A percentile compares a stretch with the other conserved stretches of the same genome.
phyloP scores from a whole-genome alignment of 345 rosid species.

The Excoecaria agallocha region DNA sequence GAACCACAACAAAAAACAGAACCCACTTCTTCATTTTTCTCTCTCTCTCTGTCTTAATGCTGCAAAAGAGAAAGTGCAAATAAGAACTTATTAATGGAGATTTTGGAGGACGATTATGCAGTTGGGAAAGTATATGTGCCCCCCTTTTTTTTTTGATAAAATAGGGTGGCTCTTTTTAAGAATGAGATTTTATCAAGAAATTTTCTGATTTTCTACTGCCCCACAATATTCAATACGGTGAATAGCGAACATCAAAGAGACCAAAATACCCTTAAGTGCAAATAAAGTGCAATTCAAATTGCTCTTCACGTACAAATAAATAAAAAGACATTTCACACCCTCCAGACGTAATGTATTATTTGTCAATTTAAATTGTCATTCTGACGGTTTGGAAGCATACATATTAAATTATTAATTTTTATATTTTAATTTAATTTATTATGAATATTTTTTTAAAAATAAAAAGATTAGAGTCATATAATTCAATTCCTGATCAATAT shows the following conservation, averaged over 20 bases:
- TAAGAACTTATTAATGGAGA: background rate
- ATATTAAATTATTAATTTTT: too few relatives aligned
- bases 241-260: background rate
- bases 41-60: too few relatives aligned
- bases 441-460: too few relatives aligned
- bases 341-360: too few relatives aligned
- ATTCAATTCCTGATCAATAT: too few relatives aligned
- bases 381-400: too few relatives aligned
- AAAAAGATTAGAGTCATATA: background rate
- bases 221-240: background rate
- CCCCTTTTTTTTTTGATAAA: background rate
- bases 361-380: too few relatives aligned
- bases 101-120: background rate
- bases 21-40: conserved; percentile 12
- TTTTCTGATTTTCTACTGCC: background rate
- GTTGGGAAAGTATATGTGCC: background rate
- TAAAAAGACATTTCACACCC: too few relatives aligned
- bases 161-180: too few relatives aligned
- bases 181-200: background rate
- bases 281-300: too few relatives aligned
- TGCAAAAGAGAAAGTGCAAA: background rate
- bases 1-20: conserved; percentile 20
- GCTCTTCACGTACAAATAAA: too few relatives aligned
- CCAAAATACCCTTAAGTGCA: background rate
- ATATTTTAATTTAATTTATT: too few relatives aligned